Evolutionary conservation across 2,329 filamentous ascomycete genomes (phyloP).

Genomic region (Penicillium sp.): DNA sequence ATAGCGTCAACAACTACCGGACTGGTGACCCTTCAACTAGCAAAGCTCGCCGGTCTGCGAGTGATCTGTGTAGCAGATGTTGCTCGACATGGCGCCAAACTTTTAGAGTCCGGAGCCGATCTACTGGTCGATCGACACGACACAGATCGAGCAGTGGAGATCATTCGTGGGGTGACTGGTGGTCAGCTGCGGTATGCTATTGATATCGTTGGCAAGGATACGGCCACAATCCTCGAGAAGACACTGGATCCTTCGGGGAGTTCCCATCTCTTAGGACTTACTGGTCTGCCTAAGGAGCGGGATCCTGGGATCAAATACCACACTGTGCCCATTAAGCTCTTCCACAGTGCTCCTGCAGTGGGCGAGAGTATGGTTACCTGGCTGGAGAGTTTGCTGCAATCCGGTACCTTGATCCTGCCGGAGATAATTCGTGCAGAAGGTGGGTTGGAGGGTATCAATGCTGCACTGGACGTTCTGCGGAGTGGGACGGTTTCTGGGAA

Average conservation of each 20-base stretch:
- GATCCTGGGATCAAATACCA: conserved; percentile 55
- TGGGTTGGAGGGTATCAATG: conserved; percentile 67
- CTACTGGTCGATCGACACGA: conserved; percentile 69
- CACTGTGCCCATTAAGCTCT: conserved; percentile 72
- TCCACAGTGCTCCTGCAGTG: conserved; percentile 65
- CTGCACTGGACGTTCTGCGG: conserved; percentile 64
- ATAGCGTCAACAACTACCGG: conserved; percentile 67
- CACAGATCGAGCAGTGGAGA: conserved; percentile 62
- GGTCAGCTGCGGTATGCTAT: conserved; percentile 64
- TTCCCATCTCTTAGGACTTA: conserved; percentile 66
- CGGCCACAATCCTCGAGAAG: conserved; percentile 58
- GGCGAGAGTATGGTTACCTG: conserved; percentile 64
- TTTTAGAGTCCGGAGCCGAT: conserved; percentile 58
- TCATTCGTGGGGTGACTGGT: conserved; percentile 60
- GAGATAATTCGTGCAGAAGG: conserved; percentile 65
- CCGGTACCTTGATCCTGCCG: conserved; percentile 56
- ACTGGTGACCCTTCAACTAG: conserved; percentile 65
- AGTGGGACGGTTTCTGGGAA: conserved; percentile 67
- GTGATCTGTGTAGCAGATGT: conserved; percentile 67
- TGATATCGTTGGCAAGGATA: conserved; percentile 66
- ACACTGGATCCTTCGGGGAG: conserved; percentile 42
- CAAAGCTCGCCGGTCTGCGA: conserved; percentile 63
- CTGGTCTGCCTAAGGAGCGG: conserved; percentile 62
- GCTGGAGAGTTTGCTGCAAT: conserved; percentile 65
- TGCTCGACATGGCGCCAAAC: conserved; percentile 62